Evolutionary conservation across 78 protist species (phyloP).

Genomic region (Goniomonas avonlea): DNA sequence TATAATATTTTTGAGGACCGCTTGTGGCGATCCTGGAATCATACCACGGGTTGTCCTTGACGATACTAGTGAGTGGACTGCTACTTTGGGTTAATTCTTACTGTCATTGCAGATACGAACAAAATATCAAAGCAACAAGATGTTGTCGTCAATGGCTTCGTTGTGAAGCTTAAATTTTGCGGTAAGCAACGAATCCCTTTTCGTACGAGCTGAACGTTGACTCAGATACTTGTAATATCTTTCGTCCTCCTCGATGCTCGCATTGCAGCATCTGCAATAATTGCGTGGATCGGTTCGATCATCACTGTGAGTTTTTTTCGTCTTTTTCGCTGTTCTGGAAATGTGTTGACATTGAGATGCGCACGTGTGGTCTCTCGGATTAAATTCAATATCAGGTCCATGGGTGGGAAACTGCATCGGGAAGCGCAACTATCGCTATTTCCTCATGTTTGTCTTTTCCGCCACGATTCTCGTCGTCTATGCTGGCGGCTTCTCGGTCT

Average conservation of each 20-base stretch:
- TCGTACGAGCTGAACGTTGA: too few species aligned
- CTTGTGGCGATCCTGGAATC: slow-evolving; percentile 3
- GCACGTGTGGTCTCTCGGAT: too few species aligned
- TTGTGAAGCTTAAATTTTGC: slow-evolving; percentile 4
- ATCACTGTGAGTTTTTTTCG: slow-evolving; percentile 13
- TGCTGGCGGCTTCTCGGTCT: not conserved
- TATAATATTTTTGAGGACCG: not conserved
- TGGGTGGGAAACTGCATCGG: slow-evolving; percentile 18
- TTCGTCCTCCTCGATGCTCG: not conserved
- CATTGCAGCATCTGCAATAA: not conserved
- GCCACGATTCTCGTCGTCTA: not conserved
- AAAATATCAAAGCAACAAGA: too few species aligned
- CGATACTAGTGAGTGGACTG: not conserved
- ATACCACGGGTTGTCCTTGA: not conserved
- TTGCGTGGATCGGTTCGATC: slow-evolving; percentile 24
- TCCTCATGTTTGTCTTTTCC: not conserved
- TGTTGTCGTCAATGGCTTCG: not conserved
- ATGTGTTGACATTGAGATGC: too few species aligned
- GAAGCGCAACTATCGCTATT: slow-evolving; percentile 14
- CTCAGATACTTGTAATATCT: not conserved
- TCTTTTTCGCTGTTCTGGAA: too few species aligned
- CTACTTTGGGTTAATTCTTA: too few species aligned
- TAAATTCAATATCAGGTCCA: too few species aligned
- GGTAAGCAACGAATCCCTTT: too few species aligned
- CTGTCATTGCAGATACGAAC: too few species aligned